Base-by-base conservation (phyloP, 257 asterid genomes). In the Marsdenia floribunda region DNA sequence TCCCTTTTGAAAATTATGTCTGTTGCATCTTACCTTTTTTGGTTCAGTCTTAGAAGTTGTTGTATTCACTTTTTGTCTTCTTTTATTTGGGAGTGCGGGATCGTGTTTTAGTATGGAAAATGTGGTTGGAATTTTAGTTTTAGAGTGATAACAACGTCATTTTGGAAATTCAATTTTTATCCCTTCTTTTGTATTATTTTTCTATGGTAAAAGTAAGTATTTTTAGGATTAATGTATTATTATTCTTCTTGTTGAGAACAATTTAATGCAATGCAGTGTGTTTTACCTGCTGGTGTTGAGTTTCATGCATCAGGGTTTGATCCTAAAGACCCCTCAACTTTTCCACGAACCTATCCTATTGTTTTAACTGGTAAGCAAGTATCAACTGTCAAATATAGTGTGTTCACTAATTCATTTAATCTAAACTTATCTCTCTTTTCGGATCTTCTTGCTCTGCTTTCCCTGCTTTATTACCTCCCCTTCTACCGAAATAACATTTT, bases 241-340 rank as follows among this genome's bases (percentile, higher is more conserved):
- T 40, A 38, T 66, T 12, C 52, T 66, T 38, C 2, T 38, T 3
- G 8, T 11, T 76, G 35, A 46, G 33, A 16, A 59, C 29, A 69
- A 0, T 59, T 65, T 40, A 58, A 52, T 40, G 57, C 9, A 57
- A 40, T 81, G 86, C 85, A 85, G 88, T 90, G 97, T 82, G 96
- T 92, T 58, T 76, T 92, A 78, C 98, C 98, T 4, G 98, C 98
- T 61, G 98, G 97, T 7, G 88, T 89, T 29, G 89, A 89, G 73
- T 90, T 92, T 80, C 86, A 90, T 69, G 37, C 86, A 10, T 83
- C 93, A 10, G 93, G 93, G 42, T 76, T 80, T 79, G 83, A 85
- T 82, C 80, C 89, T 40, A 69, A 58, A 52, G 89, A 81, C 63
- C 83, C 85, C 5, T 80, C 84, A 44, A 83, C 91, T 47, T 82